These are phyloP conservation scores for Candida xiaguanensis DNA, from an alignment of 805 yeast species.

Conservation along the genomic window DNA sequence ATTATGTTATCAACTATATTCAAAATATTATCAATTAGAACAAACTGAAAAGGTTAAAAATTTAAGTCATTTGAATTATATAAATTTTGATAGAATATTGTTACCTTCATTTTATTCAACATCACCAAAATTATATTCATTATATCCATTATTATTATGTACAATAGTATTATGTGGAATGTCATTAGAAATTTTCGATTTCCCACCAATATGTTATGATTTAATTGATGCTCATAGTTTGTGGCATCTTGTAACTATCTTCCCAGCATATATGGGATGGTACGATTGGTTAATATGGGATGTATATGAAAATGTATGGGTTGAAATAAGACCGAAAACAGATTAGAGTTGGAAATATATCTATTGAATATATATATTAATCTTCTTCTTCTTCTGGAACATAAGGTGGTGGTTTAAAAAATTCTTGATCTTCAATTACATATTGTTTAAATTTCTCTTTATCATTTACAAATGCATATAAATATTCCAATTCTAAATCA, in stretches of 20 bases:
- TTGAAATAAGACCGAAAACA: slow-evolving; percentile 11
- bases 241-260: slow-evolving; percentile 88
- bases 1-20: slow-evolving; percentile 31
- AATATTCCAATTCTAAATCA: slow-evolving; percentile 83
- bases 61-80: slow-evolving; percentile 23
- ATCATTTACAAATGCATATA: slow-evolving; percentile 72
- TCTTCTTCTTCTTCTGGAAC: slow-evolving; percentile 41
- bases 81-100: slow-evolving; percentile 18
- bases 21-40: slow-evolving; percentile 26
- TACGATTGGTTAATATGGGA: slow-evolving; percentile 47
- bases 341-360: no score
- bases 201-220: slow-evolving; percentile 60
- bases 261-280: slow-evolving; percentile 38
- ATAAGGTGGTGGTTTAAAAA: slow-evolving; percentile 68
- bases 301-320: slow-evolving; percentile 27
- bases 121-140: slow-evolving; percentile 35
- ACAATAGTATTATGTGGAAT: slow-evolving; percentile 61
- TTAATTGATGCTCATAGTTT: slow-evolving; percentile 88
- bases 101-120: slow-evolving; percentile 28
- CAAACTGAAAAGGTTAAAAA: slow-evolving; percentile 10
- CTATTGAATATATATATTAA: slow-evolving; percentile 1
- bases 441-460: slow-evolving; percentile 45
- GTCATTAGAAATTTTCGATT: slow-evolving; percentile 89
- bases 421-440: slow-evolving; percentile 58
- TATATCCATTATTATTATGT: slow-evolving; percentile 36